A percentile compares a stretch with the other conserved stretches of the same genome.
These are phyloP conservation scores for Diplodia intermedia DNA, from an alignment of 2,329 filamentous ascomycete species.

Conservation along the genomic window DNA sequence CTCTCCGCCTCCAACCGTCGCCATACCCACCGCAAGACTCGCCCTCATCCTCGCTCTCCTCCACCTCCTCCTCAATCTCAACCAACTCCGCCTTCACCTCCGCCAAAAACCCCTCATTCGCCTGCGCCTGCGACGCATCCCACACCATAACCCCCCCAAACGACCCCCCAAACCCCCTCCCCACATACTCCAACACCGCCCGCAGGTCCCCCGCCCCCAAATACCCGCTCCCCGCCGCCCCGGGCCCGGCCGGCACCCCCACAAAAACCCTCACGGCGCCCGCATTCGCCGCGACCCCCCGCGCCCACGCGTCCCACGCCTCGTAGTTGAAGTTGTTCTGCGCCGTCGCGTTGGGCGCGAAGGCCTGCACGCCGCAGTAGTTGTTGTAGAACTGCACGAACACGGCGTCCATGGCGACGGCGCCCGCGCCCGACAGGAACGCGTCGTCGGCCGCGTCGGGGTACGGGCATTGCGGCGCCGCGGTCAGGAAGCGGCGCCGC, in stretches of 20 bases:
- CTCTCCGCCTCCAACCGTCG: not conserved
- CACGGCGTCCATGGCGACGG: constrained; percentile 65
- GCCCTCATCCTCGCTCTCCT: too few species aligned
- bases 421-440: constrained; percentile 57
- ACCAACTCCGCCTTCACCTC: constrained; percentile 35
- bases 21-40: not conserved
- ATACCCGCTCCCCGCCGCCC: constrained; percentile 65
- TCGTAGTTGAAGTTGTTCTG: constrained; percentile 67
- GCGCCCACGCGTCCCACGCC: constrained; percentile 72
- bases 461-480: constrained; percentile 72
- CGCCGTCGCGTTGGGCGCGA: constrained; percentile 50
- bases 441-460: constrained; percentile 66
- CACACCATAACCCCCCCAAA: constrained; percentile 75
- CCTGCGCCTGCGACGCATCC: constrained; percentile 56
- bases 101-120: constrained; percentile 41
- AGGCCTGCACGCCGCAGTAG: constrained; percentile 66
- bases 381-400: constrained; percentile 75
- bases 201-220: constrained; percentile 55
- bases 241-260: constrained; percentile 64
- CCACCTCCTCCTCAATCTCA: not conserved
- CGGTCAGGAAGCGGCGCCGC: constrained; percentile 66
- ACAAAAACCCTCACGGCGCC: constrained; percentile 65
- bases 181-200: constrained; percentile 61
- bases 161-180: constrained; percentile 57
- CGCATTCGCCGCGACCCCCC: constrained; percentile 62